phyloP scores from a whole-genome alignment of 192 early-diverging fungal genomes.

The Mortierella hygrophila region DNA sequence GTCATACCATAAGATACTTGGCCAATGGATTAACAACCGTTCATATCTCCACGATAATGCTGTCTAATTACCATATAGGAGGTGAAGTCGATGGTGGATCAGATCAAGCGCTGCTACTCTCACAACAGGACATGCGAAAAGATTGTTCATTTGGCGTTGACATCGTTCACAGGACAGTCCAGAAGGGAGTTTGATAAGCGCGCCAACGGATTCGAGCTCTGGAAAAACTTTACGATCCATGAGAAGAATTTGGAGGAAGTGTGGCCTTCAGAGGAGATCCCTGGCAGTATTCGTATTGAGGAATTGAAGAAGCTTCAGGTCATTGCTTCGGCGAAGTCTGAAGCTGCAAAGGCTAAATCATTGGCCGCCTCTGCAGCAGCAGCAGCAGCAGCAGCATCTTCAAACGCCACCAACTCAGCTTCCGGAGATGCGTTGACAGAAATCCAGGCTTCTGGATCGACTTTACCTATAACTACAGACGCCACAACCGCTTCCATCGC shows the following conservation, averaged over 20 bases:
- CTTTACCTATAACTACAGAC: neutral
- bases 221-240: conserved; percentile 62
- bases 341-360: conserved; percentile 34
- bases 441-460: neutral
- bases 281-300: conserved; percentile 52
- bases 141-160: conserved; percentile 70
- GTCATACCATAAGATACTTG: too few relatives aligned
- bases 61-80: conserved; percentile 56
- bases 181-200: conserved; percentile 60
- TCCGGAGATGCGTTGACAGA: neutral
- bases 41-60: neutral
- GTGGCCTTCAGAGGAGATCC: conserved; percentile 54
- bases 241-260: conserved; percentile 46
- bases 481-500: neutral
- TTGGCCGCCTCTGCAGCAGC: conserved; percentile 17
- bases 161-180: conserved; percentile 68
- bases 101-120: conserved; percentile 83
- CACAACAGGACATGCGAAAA: conserved; percentile 69
- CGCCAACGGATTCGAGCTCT: conserved; percentile 61
- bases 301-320: conserved; percentile 36
- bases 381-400: neutral
- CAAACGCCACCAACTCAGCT: neutral
- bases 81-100: conserved; percentile 75
- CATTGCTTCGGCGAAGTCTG: conserved; percentile 35
- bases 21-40: too few relatives aligned